Evolutionary conservation across 208 protist species (phyloP).

Genomic region (Trichomonas vaginalis): DNA sequence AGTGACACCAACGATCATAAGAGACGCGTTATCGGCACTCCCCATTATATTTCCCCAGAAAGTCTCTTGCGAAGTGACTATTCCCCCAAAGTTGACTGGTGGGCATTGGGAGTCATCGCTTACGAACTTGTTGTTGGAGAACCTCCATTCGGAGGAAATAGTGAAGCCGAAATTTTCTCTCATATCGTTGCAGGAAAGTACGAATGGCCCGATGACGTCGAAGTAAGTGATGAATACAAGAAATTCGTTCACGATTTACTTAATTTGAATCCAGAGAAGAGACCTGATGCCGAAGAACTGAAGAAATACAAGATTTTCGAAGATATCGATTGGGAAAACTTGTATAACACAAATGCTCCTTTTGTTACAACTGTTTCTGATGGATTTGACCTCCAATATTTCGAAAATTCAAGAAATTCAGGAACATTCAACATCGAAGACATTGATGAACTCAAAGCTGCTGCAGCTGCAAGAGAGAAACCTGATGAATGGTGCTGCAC

Average conservation of each 20-base stretch:
- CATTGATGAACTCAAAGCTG: not conserved
- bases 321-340: not conserved
- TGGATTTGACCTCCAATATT: not conserved
- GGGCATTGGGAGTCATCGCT: constrained; percentile 41
- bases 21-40: constrained; percentile 38
- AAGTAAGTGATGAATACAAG: constrained; percentile 4
- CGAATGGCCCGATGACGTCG: not conserved
- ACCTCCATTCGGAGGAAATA: not conserved
- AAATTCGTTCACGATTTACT: not conserved
- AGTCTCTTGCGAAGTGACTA: constrained; percentile 41
- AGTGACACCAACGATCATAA: not conserved
- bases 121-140: constrained; percentile 32
- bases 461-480: not conserved
- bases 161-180: not conserved
- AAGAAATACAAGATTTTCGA: not conserved
- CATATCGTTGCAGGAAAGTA: not conserved
- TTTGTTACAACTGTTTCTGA: not conserved
- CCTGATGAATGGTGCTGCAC: constrained; percentile 10
- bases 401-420: not conserved
- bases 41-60: constrained; percentile 51
- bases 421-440: not conserved
- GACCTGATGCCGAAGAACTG: not conserved
- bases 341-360: not conserved
- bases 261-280: not conserved
- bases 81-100: constrained; percentile 42